Evolutionary conservation across 306 rosid genomes (phyloP).

Genomic region (Cajanus cajan): DNA sequence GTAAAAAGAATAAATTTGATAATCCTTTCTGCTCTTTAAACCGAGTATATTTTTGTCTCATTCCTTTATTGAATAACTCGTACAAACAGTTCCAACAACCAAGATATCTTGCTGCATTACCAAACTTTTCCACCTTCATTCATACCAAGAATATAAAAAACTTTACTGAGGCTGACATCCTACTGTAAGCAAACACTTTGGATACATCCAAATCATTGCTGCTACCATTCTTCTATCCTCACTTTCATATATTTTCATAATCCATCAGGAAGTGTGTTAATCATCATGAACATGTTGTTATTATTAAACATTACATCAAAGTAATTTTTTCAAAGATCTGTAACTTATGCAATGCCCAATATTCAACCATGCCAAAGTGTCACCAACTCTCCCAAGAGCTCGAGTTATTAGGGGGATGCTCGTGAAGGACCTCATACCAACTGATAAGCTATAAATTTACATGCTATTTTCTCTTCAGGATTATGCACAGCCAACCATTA

Average conservation of each 20-base stretch:
- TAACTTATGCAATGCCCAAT: not conserved
- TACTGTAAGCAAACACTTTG: not conserved
- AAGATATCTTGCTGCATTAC: not conserved
- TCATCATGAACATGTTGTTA: not conserved
- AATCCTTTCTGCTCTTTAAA: not conserved
- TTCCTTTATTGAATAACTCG: not conserved
- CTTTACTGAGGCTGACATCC: not conserved
- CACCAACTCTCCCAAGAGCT: not conserved
- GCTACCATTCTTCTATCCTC: not conserved
- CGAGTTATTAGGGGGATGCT: not conserved
- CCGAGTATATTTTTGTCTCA: not conserved
- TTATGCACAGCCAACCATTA: not conserved
- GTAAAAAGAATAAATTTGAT: constrained; percentile 3
- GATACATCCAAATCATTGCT: not conserved
- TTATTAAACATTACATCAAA: not conserved
- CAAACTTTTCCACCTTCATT: not conserved
- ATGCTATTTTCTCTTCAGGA: not conserved
- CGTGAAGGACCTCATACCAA: not conserved
- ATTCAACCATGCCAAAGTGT: not conserved
- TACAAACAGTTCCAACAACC: not conserved
- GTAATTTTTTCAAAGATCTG: not conserved
- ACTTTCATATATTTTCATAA: not conserved
- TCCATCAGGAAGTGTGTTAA: not conserved
- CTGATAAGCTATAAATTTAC: not conserved
- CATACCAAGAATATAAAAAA: not conserved